phyloP scores from a whole-genome alignment of 108 stramenopile species.

The Nitzschia sp. region DNA sequence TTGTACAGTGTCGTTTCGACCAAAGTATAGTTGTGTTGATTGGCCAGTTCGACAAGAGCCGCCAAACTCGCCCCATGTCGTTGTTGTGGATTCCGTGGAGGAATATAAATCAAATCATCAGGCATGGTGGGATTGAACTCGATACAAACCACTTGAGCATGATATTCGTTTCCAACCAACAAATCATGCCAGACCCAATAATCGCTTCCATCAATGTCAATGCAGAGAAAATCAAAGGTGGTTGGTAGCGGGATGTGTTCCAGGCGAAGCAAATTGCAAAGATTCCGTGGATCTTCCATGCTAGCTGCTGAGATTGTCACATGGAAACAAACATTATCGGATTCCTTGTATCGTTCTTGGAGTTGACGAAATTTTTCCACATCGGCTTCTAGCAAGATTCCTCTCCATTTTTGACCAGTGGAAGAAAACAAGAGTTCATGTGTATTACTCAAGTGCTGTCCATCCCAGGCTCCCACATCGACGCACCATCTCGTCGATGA shows the following conservation, averaged over 20 bases:
- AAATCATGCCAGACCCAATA: conserved; percentile 71
- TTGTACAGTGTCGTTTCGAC: conserved; percentile 83
- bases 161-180: conserved; percentile 28
- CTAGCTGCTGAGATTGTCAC: conserved; percentile 35
- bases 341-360: conserved; percentile 46
- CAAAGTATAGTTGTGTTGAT: conserved; percentile 47
- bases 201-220: conserved; percentile 84
- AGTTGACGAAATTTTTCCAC: conserved; percentile 48
- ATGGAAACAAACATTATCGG: conserved; percentile 51
- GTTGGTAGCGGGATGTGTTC: conserved; percentile 24
- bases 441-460: conserved; percentile 78
- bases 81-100: conserved; percentile 43
- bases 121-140: conserved; percentile 90
- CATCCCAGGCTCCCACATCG: conserved; percentile 90
- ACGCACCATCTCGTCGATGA: conserved; percentile 53
- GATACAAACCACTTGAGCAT: conserved; percentile 69
- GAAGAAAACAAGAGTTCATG: conserved; percentile 46
- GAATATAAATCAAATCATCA: conserved; percentile 73
- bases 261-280: conserved; percentile 34
- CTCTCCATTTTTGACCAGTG: conserved; percentile 47
- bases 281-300: conserved; percentile 11
- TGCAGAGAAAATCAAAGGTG: conserved; percentile 71
- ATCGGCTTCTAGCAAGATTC: conserved; percentile 82
- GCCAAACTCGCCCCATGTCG: conserved; percentile 78
- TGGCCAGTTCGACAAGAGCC: conserved; percentile 70